Base-by-base conservation (phyloP, 495 filamentous ascomycete species). In the Durotheca rogersii region DNA sequence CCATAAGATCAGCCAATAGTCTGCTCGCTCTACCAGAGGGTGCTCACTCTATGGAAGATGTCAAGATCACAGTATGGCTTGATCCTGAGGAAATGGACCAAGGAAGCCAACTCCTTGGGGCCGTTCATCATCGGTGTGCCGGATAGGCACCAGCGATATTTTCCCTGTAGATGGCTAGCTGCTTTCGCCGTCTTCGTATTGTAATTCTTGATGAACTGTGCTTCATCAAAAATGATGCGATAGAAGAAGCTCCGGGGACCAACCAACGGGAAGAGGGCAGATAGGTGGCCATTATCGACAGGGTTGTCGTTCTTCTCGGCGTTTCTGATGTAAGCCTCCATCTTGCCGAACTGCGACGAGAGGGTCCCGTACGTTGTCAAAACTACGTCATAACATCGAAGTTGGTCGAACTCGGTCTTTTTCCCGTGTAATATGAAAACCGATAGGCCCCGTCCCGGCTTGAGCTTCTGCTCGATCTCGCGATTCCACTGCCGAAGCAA, bases 81-180 rank as follows among this genome's bases (percentile, higher is more conserved):
- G 59, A 94, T 92, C 4, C 79, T 72, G 29, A 96, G 72, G 68
- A 96, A 97, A 14, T 76, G 77, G 32, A 98, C 72, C 23, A 96
- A 70, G 3, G 89, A 86, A 58, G 83, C 89, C 7, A 95, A 68
- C 61, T 96, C 93, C 18, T 77, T 75, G 3, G 92, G 82, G 11
- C 76, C 81, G 58, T 98, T 96, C 84, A 93, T 90, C 86, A 96
- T 94, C 0, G 92, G 92, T 0, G 90, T 96, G 6, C 92, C 92
- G 5, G 87, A 92, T 61, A 98, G 80, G 60, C 88, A 94, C 72
- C 90, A 86, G n/a, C 93, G 75, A 55, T 86, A 82, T 21, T 71
- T 78, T 10, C 87, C 70, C 30, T 81, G 66, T 5, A 96, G 71
- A 2, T 68, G 56, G 58, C 69, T 80, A 20, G 81, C 83, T 2